Base-by-base conservation (phyloP, 2,329 filamentous ascomycete species). In the Hypoxylon sp. region DNA sequence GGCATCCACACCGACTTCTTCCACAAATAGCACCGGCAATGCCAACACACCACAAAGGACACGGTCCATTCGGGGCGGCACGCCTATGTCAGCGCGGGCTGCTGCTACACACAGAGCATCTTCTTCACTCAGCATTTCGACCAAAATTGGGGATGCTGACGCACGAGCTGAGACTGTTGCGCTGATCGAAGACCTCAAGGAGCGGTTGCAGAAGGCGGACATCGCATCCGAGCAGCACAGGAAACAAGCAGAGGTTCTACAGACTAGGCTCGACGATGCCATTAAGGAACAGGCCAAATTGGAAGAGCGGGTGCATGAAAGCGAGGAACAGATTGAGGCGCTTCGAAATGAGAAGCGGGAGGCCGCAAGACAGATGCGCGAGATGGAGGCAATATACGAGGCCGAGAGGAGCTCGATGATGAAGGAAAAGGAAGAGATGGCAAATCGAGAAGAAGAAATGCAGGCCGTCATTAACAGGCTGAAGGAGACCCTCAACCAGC, bases 301-400 rank as follows among this genome's bases (percentile, higher is more conserved):
- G 37, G 96, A 99, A 79, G 95, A 98, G 79, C 90, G 89, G 70
- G 86, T 92, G 50, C 94, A 98, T 78, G 94, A 97, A 80, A 90
- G 89, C 75, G 94, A 96, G 68, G 93, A 95, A 79, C 90, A 91
- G 76, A 88, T 95, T 65, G 94, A 97, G 80, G 84, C 87, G 6
- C 85, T 98, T 59, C 89, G 90, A 76, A 94, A 93, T 75, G 93
- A 97, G 76, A 94, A 96, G 82, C 89, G 93, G 74, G 94, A 98
- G 73, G 86, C 91, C 61, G 88, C 91, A 31, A 89, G 94, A 70
- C 92, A 97, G 80, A 92, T 93, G 76, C 89, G 95, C 71, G 96
- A 99, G 79, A 90, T 98, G 83, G 94, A 98, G 80, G 90, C 91
- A 71, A 94, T 97, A 71, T 97, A 97, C 79, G 95, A 98, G 80